A percentile compares a stretch with the other conserved stretches of the same genome.
Evolutionary conservation across 345 rosid species (phyloP).

Genomic region (Moringa oleifera): DNA sequence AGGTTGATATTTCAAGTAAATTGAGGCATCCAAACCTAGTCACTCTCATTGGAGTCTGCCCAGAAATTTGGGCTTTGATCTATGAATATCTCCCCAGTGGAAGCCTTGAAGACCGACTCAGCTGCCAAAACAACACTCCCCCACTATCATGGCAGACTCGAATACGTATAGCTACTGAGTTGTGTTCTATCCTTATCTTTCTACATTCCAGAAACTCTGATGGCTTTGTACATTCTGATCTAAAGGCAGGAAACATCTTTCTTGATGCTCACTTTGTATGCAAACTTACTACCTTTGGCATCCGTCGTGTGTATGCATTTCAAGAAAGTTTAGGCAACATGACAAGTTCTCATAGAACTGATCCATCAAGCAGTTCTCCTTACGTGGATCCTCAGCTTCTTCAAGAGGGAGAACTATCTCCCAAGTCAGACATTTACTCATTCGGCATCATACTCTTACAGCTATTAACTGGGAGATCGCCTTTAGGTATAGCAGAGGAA

Average conservation of each 20-base stretch:
- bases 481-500: not conserved
- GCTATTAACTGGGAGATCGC: conserved; percentile 21
- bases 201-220: conserved; percentile 21
- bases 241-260: conserved; percentile 22
- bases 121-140: conserved; percentile 15
- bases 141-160: conserved; percentile 31
- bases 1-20: conserved; percentile 29
- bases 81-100: conserved; percentile 33
- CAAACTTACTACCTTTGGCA: conserved; percentile 24
- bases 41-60: conserved; percentile 29
- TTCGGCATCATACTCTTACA: conserved; percentile 28
- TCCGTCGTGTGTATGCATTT: not conserved
- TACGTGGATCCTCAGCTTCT: conserved; percentile 21
- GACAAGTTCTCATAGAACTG: not conserved
- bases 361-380: not conserved
- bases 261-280: conserved; percentile 27
- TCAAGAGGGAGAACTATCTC: conserved; percentile 11
- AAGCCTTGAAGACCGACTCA: conserved; percentile 29
- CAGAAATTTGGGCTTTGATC: conserved; percentile 19
- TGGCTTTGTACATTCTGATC: conserved; percentile 18
- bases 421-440: conserved; percentile 24
- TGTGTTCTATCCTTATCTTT: conserved; percentile 25
- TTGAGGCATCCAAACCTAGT: conserved; percentile 33
- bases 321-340: not conserved
- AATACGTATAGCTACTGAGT: conserved; percentile 22